These are phyloP conservation scores for Paramecium octaurelia DNA, from an alignment of 73 alveolate species.

Conservation along the genomic window DNA sequence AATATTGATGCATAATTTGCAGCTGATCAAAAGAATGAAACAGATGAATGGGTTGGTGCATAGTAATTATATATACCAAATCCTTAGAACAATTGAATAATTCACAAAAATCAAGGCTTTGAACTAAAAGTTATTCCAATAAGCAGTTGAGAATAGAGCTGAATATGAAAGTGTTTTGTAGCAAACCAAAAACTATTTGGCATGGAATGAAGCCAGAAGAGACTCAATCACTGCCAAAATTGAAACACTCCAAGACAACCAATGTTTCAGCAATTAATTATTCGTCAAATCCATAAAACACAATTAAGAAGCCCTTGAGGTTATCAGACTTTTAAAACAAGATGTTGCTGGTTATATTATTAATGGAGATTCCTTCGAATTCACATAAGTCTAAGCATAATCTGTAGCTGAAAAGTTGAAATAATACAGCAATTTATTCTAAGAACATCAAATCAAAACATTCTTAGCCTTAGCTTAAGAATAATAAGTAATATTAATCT, in stretches of 20 bases:
- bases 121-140: not conserved
- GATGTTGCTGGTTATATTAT: slow-evolving; percentile 39
- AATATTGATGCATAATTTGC: slow-evolving; percentile 30
- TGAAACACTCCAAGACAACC: slow-evolving; percentile 13
- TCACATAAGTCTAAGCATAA: not conserved
- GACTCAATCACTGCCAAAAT: not conserved
- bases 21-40: slow-evolving; percentile 24
- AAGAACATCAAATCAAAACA: slow-evolving; percentile 45
- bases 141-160: slow-evolving; percentile 3
- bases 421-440: slow-evolving; percentile 6
- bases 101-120: not conserved
- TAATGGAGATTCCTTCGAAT: slow-evolving; percentile 34
- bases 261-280: slow-evolving; percentile 20
- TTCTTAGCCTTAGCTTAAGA: not conserved
- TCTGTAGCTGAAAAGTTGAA: slow-evolving; percentile 8
- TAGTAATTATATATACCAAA: not conserved
- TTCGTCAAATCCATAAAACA: slow-evolving; percentile 29
- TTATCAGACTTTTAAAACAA: slow-evolving; percentile 1
- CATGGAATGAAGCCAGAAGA: slow-evolving; percentile 40
- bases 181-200: slow-evolving; percentile 25
- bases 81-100: not conserved
- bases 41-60: slow-evolving; percentile 31
- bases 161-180: not conserved
- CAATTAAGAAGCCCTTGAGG: slow-evolving; percentile 28
- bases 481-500: not conserved